These are phyloP conservation scores for Trichoderma koningiopsis DNA, from an alignment of 2,329 filamentous ascomycete species.

Conservation along the genomic window DNA sequence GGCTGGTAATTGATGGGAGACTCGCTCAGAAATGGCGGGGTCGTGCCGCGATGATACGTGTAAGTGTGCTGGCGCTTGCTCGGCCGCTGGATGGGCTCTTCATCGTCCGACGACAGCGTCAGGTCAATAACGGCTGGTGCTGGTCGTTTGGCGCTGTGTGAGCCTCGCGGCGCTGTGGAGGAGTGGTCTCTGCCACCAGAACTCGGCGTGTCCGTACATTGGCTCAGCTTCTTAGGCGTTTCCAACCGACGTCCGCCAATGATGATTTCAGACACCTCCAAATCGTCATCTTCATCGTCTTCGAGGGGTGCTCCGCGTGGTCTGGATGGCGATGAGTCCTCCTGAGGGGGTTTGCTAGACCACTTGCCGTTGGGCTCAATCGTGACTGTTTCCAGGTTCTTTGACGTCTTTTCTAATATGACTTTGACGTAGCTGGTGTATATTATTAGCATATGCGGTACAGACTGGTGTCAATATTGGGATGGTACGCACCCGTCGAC, in stretches of 20 bases:
- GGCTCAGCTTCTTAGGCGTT: constrained; percentile 42
- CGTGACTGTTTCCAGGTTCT: constrained; percentile 77
- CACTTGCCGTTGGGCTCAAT: constrained; percentile 87
- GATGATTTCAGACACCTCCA: constrained; percentile 51
- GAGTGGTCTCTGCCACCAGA: constrained; percentile 43
- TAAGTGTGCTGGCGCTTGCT: constrained; percentile 50
- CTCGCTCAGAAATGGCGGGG: constrained; percentile 22
- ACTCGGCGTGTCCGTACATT: constrained; percentile 43
- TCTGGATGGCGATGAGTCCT: constrained; percentile 33
- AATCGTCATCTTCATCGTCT: constrained; percentile 53
- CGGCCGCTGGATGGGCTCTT: constrained; percentile 49
- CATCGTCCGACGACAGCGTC: constrained; percentile 59
- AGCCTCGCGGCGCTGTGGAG: constrained; percentile 39
- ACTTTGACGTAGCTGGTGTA: constrained; percentile 75
- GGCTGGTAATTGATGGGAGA: constrained; percentile 16
- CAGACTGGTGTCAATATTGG: not conserved
- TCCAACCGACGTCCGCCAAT: constrained; percentile 39
- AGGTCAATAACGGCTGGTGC: constrained; percentile 60
- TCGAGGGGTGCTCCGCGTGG: constrained; percentile 35
- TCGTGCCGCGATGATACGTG: constrained; percentile 28
- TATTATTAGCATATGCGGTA: constrained; percentile 28
- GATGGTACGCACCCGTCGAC: constrained; percentile 73
- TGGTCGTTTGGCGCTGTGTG: constrained; percentile 51
- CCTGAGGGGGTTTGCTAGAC: constrained; percentile 49
- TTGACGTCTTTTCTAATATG: constrained; percentile 74